phyloP scores from a whole-genome alignment of 441 rosid genomes.

The Adansonia gregorii region DNA sequence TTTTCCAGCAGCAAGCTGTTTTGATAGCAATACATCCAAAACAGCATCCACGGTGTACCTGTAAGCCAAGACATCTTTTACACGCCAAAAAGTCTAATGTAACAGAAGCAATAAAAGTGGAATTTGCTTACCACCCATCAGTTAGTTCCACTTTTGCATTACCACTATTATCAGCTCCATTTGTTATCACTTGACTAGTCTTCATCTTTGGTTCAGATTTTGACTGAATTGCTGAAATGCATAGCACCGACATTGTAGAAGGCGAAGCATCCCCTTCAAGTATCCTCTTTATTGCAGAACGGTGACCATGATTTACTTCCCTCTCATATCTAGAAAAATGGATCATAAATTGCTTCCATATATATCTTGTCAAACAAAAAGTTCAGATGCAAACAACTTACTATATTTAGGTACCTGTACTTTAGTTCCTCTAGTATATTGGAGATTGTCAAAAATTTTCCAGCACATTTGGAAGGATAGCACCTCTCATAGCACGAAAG shows the following conservation, averaged over 20 bases:
- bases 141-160: conserved; percentile 74
- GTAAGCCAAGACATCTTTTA: conserved; percentile 29
- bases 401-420: conserved; percentile 58
- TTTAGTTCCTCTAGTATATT: conserved; percentile 84
- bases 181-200: conserved; percentile 37
- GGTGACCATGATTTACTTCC: conserved; percentile 90
- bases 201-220: conserved; percentile 40
- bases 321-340: conserved; percentile 74
- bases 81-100: conserved; percentile 26
- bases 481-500: conserved; percentile 76
- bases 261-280: conserved; percentile 86
- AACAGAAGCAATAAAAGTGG: conserved; percentile 19
- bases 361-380: conserved; percentile 26
- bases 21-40: conserved; percentile 67
- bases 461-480: conserved; percentile 48
- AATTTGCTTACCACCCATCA: conserved; percentile 63
- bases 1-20: conserved; percentile 71
- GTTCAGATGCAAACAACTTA: conserved; percentile 13
- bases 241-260: conserved; percentile 74
- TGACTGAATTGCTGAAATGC: conserved; percentile 63
- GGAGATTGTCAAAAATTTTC: conserved; percentile 65
- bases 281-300: conserved; percentile 87
- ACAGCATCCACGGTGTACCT: conserved; percentile 86
- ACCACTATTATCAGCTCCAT: conserved; percentile 44
- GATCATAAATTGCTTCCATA: conserved; percentile 28